Evolutionary conservation across 305 asterid species (phyloP).

Genomic region (Striga hermonthica): DNA sequence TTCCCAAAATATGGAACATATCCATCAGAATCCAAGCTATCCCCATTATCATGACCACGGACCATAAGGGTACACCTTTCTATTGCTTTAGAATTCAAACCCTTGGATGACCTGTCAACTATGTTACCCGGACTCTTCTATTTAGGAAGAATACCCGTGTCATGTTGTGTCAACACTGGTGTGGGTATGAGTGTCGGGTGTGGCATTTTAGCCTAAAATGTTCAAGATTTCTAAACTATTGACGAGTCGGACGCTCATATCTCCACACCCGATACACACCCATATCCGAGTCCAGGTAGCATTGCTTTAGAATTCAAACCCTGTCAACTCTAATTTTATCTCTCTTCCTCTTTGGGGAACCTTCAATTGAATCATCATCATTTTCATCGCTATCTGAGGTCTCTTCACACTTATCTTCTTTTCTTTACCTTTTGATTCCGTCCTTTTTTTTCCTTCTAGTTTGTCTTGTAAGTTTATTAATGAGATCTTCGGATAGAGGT

Average conservation of each 20-base stretch:
- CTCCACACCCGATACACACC: no score
- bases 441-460: conserved; percentile 81
- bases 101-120: conserved; percentile 14
- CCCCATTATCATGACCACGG: conserved; percentile 65
- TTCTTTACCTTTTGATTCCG: conserved; percentile 66
- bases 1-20: conserved; percentile 73
- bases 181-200: no score
- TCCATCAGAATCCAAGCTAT: conserved; percentile 59
- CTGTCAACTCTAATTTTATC: conserved; percentile 35
- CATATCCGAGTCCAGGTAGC: no score
- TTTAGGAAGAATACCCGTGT: no score
- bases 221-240: no score
- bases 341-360: conserved; percentile 35
- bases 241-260: no score
- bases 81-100: conserved; percentile 8
- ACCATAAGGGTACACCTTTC: conserved; percentile 87
- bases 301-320: conserved; percentile 6
- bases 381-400: conserved; percentile 49
- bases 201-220: no score
- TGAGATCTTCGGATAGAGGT: conserved; percentile 74
- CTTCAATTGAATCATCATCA: conserved; percentile 37
- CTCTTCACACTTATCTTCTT: conserved; percentile 46
- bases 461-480: conserved; percentile 83
- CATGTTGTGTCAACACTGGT: no score
- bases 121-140: no score